Conservation (phyloP, 1,139 yeast genomes). For the Yamadazyma sp. region DNA sequence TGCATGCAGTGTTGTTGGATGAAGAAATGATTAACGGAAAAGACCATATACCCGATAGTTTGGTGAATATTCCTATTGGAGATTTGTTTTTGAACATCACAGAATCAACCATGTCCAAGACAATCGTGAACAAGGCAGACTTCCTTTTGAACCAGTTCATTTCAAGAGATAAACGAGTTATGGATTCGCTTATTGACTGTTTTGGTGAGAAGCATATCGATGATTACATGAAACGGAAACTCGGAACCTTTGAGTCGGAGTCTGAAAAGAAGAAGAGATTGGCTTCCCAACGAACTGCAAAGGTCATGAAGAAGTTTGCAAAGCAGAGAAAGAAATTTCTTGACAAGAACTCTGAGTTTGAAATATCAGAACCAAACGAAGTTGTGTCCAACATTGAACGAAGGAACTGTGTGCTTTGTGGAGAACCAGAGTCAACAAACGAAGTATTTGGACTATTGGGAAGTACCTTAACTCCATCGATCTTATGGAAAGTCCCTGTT, state of each 20-base stretch:
- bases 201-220: constrained; percentile 58
- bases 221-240: constrained; percentile 32
- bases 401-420: constrained; percentile 65
- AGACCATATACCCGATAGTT: constrained; percentile 40
- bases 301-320: constrained; percentile 42
- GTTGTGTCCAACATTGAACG: constrained; percentile 2
- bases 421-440: constrained; percentile 49
- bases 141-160: constrained; percentile 51
- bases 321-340: constrained; percentile 41
- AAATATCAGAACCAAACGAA: constrained; percentile 10
- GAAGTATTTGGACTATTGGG: constrained; percentile 59
- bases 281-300: constrained; percentile 38
- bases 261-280: constrained; percentile 46
- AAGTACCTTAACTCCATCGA: constrained; percentile 33
- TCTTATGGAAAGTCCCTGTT: constrained; percentile 51
- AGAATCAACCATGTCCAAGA: constrained; percentile 51
- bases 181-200: constrained; percentile 51
- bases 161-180: constrained; percentile 44
- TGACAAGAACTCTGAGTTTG: constrained; percentile 28
- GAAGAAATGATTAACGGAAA: constrained; percentile 45
- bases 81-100: constrained; percentile 52
- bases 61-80: constrained; percentile 55
- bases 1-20: constrained; percentile 65
- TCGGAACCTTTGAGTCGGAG: constrained; percentile 29
- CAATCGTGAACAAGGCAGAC: constrained; percentile 54